Evolutionary conservation across 2,329 filamentous ascomycete genomes (phyloP).

Genomic region (Pseudogymnoascus verrucosus): DNA sequence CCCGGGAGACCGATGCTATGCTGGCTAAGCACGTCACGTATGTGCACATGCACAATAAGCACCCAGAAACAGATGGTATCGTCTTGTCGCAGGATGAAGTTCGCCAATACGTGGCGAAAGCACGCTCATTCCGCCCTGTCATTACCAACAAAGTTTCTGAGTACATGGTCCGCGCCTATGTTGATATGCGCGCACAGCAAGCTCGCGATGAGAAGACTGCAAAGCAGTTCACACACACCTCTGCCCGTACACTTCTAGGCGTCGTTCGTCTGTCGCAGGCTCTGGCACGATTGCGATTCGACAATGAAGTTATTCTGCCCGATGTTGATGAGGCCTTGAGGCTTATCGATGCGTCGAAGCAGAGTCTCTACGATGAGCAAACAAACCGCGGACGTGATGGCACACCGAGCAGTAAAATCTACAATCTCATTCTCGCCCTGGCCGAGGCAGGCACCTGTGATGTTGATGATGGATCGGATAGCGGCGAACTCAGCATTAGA

Average conservation of each 20-base stretch:
- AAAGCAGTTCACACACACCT: constrained; percentile 90
- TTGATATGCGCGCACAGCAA: constrained; percentile 85
- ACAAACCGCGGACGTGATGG: constrained; percentile 45
- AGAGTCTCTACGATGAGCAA: constrained; percentile 70
- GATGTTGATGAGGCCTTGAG: constrained; percentile 94
- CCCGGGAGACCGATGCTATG: constrained; percentile 82
- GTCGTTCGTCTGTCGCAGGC: constrained; percentile 90
- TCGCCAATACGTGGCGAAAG: constrained; percentile 89
- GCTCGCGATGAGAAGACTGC: constrained; percentile 85
- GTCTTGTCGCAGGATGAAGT: constrained; percentile 91
- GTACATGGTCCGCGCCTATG: constrained; percentile 96
- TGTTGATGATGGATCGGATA: constrained; percentile 39
- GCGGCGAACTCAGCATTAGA: constrained; percentile 74
- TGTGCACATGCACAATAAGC: constrained; percentile 93
- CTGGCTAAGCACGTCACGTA: constrained; percentile 91
- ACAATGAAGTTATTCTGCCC: constrained; percentile 73
- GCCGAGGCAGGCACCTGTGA: constrained; percentile 67
- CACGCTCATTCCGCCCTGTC: constrained; percentile 77
- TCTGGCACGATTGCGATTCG: constrained; percentile 84
- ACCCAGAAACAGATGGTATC: constrained; percentile 71
- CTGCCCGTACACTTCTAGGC: constrained; percentile 85
- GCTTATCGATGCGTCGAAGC: constrained; percentile 87
- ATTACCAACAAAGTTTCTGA: constrained; percentile 82
- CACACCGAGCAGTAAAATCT: constrained; percentile 83
- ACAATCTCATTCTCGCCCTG: constrained; percentile 84